phyloP scores from a whole-genome alignment of 257 asterid species.

The Plectranthus barbatus region DNA sequence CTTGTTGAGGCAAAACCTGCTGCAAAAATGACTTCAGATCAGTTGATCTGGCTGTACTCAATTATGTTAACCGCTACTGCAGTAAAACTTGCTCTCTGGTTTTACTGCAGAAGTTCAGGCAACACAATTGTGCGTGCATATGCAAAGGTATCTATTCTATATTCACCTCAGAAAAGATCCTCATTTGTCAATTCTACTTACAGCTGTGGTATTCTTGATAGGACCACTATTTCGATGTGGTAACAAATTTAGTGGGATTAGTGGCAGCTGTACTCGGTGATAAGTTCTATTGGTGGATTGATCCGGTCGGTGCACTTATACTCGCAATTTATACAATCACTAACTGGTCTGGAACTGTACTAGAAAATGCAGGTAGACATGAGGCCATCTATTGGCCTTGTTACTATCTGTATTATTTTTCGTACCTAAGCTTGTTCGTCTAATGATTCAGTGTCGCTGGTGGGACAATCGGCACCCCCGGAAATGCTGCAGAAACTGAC shows the following conservation, averaged over 20 bases:
- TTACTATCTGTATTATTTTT: background rate
- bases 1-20: conserved; percentile 39
- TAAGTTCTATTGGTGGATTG: conserved; percentile 78
- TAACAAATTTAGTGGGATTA: conserved; percentile 81
- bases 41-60: conserved; percentile 64
- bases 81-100: conserved; percentile 77
- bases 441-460: conserved; percentile 49
- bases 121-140: conserved; percentile 84
- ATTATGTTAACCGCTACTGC: conserved; percentile 72
- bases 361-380: conserved; percentile 76
- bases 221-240: conserved; percentile 95
- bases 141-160: conserved; percentile 52
- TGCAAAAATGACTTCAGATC: conserved; percentile 50
- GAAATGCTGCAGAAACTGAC: conserved; percentile 72
- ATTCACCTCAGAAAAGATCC: background rate
- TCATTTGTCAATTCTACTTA: background rate
- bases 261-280: conserved; percentile 84
- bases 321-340: conserved; percentile 79
- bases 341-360: conserved; percentile 82
- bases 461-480: conserved; percentile 86
- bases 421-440: conserved; percentile 1
- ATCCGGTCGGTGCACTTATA: conserved; percentile 74
- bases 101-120: conserved; percentile 79
- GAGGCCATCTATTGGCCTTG: background rate
- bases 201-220: conserved; percentile 15